phyloP scores from a whole-genome alignment of 2,329 filamentous ascomycete species.

The Fusarium sp. region DNA sequence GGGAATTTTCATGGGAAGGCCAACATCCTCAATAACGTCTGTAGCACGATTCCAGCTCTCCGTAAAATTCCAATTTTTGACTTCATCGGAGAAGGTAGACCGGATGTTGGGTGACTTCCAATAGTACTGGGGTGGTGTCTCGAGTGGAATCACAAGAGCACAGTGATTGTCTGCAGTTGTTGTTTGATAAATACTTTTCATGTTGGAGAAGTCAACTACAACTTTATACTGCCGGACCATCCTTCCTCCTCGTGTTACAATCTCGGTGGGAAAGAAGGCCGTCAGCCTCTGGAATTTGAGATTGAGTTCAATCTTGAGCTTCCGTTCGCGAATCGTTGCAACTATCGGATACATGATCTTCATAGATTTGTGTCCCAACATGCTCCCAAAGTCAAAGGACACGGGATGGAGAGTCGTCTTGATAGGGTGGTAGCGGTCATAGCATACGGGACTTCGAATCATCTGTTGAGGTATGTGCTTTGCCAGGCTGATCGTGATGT shows the following conservation, averaged over 20 bases:
- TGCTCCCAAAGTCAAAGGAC: conserved; percentile 72
- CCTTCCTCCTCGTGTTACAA: conserved; percentile 25
- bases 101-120: conserved; percentile 53
- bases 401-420: conserved; percentile 59
- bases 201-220: conserved; percentile 59
- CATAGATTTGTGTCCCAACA: conserved; percentile 67
- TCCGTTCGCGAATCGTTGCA: conserved; percentile 12
- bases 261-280: conserved; percentile 50
- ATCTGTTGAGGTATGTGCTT: conserved; percentile 24
- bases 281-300: conserved; percentile 48
- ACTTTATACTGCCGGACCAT: conserved; percentile 55
- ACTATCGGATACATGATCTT: conserved; percentile 65
- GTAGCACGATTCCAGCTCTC: conserved; percentile 65
- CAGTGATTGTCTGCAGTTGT: conserved; percentile 48
- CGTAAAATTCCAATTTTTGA: conserved; percentile 55
- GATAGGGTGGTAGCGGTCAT: conserved; percentile 47
- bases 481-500: conserved; percentile 28
- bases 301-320: conserved; percentile 51
- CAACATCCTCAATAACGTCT: conserved; percentile 57
- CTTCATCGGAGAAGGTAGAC: conserved; percentile 52
- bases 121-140: conserved; percentile 64
- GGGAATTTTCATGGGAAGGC: conserved; percentile 52
- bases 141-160: conserved; percentile 62
- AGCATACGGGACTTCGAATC: conserved; percentile 37
- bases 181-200: conserved; percentile 59